A percentile compares a stretch with the other conserved stretches of the same genome.
phyloP scores from a whole-genome alignment of 352 stramenopile species.

The Phytophthora aleatoria region DNA sequence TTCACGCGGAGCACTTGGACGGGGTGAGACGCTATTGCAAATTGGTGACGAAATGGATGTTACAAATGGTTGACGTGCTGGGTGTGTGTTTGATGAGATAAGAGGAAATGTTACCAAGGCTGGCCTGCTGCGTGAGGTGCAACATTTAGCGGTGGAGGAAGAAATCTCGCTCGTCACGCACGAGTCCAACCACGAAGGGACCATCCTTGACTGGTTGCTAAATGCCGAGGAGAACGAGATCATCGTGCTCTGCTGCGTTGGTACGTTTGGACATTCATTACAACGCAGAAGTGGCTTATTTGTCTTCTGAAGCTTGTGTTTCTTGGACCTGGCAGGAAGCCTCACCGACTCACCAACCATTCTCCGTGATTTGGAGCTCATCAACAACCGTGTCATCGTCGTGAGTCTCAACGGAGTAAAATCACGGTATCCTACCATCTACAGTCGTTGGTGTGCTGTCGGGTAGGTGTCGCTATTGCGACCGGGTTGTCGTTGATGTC shows the following conservation, averaged over 20 bases:
- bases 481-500: neutral
- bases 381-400: conserved; percentile 39
- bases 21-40: conserved; percentile 2
- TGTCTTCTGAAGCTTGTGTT: neutral
- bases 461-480: conserved; percentile 21
- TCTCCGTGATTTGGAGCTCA: conserved; percentile 34
- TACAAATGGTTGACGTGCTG: neutral
- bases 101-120: conserved; percentile 14
- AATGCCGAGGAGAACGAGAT: conserved; percentile 26
- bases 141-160: conserved; percentile 19
- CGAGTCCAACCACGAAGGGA: conserved; percentile 32
- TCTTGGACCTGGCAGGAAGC: conserved; percentile 14
- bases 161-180: conserved; percentile 22
- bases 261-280: conserved; percentile 17
- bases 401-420: conserved; percentile 36
- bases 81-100: neutral
- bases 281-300: neutral
- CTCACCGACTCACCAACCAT: conserved; percentile 42
- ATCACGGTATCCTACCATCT: conserved; percentile 38
- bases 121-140: conserved; percentile 23
- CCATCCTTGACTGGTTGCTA: conserved; percentile 32
- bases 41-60: neutral
- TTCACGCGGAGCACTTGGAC: conserved; percentile 24
- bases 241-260: conserved; percentile 52
- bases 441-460: conserved; percentile 44